phyloP scores from a whole-genome alignment of 1,139 yeast genomes.

The Blastobotrys apis region DNA sequence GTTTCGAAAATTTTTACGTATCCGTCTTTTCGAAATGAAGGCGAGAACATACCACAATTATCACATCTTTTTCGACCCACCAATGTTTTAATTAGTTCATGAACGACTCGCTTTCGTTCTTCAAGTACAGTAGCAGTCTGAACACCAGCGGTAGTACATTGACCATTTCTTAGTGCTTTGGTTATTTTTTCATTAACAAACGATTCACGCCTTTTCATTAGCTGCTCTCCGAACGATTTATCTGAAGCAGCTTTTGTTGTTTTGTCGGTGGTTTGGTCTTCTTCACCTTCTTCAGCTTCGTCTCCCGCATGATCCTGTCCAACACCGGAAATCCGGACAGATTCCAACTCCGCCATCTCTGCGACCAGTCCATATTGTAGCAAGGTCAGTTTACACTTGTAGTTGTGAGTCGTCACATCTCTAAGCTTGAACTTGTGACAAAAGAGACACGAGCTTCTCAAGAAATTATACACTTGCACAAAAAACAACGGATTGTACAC shows the following conservation, averaged over 20 bases:
- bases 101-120: conserved; percentile 74
- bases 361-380: conserved; percentile 84
- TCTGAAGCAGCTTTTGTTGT: conserved; percentile 23
- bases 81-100: conserved; percentile 68
- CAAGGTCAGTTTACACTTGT: conserved; percentile 70
- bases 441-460: conserved; percentile 82
- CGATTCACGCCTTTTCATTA: conserved; percentile 57
- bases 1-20: conserved; percentile 88
- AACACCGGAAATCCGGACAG: conserved; percentile 43
- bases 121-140: conserved; percentile 81
- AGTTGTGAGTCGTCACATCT: conserved; percentile 65
- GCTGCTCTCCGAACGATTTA: conserved; percentile 39
- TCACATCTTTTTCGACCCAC: conserved; percentile 83
- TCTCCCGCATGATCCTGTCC: conserved; percentile 37
- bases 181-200: conserved; percentile 70
- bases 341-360: conserved; percentile 71
- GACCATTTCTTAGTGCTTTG: conserved; percentile 73
- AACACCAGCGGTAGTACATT: conserved; percentile 61
- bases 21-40: conserved; percentile 92
- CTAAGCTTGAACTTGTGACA: conserved; percentile 82
- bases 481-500: conserved; percentile 93
- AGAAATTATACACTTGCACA: conserved; percentile 78
- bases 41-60: conserved; percentile 93
- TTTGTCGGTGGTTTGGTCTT: conserved; percentile 17
- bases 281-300: conserved; percentile 40